Evolutionary conservation across 345 rosid genomes (phyloP), one percentile per base, ranked within the genome.

Genomic region (Balakata baccata): DNA sequence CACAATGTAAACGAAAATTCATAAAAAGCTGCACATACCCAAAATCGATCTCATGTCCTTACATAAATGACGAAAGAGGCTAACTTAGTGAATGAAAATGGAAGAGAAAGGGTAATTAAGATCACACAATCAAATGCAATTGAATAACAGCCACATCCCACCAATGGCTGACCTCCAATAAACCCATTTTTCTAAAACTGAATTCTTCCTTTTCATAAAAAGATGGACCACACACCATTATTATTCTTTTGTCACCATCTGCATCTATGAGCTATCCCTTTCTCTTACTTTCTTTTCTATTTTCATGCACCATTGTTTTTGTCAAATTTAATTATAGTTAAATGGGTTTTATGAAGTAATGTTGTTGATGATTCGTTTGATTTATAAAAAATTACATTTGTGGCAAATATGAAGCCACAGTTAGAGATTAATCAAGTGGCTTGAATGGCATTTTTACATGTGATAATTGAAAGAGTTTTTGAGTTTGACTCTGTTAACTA

Each of bases 221-320:
- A 82, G 81, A 81, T 68, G 81, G 84, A 80, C 83, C 81, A 78
- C 72, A 78, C 72, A 16, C 80, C 47, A 81, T 66, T 76, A 70
- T 63, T 76, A 75, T 70, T 77, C 79, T 80, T 54, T 7, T 63
- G 79, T 75, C 79, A 49, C 82, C 82, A 73, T 68, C 76, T 66
- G 41, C 45, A 20, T 22, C 58, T 29, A 64, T 66, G 56, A 75
- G 5, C 66, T 50, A 65, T 74, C 80, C 47, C 57, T 76, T 68
- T 60, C 74, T 61, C 38, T 39, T 68, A 39, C 39, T 25, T 67
- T 61, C 39, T 29, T 29, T 29, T 29, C 2, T 29, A 2, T 49
- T 3, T 49, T 11, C 52, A 12, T 49, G 52, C 12, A 12, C 12
- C 52, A 49, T 11, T 12, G 17, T 5, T 25, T 58, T 41, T 39